Percentiles rank a stretch among this genome's conserved stretches.
phyloP scores from a whole-genome alignment of 169 alveolate species.

The Plasmodium chabaudi region DNA sequence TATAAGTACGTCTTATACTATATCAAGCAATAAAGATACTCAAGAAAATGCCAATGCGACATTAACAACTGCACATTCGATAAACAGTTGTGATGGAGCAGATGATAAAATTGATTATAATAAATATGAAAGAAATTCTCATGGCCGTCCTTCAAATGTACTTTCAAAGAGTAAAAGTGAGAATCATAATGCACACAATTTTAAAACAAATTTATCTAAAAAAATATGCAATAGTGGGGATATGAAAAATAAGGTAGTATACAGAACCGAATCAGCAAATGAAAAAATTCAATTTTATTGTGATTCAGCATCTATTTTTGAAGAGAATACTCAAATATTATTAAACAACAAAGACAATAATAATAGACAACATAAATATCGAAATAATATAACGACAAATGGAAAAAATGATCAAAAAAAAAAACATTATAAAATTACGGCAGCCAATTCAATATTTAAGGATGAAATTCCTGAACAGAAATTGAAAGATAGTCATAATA shows the following conservation, averaged over 20 bases:
- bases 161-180: background rate
- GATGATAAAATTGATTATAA: background rate
- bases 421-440: constrained; percentile 23
- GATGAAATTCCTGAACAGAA: constrained; percentile 20
- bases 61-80: background rate
- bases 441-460: constrained; percentile 26
- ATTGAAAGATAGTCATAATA: background rate
- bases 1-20: background rate
- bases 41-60: background rate
- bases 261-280: background rate
- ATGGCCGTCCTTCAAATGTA: no score
- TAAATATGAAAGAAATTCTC: background rate
- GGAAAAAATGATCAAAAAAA: constrained; percentile 3
- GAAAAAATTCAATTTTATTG: constrained; percentile 24
- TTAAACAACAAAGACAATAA: background rate
- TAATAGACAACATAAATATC: background rate
- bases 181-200: background rate
- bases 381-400: background rate
- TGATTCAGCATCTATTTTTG: constrained; percentile 61
- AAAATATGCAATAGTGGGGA: background rate
- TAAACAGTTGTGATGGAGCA: background rate
- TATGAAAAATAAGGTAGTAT: constrained; percentile 8
- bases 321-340: background rate
- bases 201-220: background rate
- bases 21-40: background rate